Base-by-base conservation (phyloP, 2,329 filamentous ascomycete species). In the Fusarium sp. region DNA sequence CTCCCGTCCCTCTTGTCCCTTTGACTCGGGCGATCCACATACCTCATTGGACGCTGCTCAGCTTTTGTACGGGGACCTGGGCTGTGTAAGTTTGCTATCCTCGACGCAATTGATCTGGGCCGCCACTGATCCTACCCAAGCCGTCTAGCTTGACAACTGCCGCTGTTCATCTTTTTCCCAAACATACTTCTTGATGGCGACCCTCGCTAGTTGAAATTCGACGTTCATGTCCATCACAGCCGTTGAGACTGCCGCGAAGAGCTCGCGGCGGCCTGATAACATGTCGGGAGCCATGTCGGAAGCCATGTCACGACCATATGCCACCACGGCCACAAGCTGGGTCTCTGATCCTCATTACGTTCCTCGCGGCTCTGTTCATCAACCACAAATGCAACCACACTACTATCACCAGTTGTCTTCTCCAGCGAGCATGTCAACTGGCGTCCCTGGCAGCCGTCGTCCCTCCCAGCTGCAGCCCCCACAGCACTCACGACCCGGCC, bases 351-450 rank as follows among this genome's bases (percentile, higher is more conserved):
- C 70, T 58, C 71, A 67, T 50, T 72, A 75, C 20, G 47, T 57
- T 62, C 62, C 65, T 66, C 70, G 63, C 47, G 70, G 69, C 47
- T 31, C 76, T 69, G 42, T 72, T 76, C 57, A 80, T 64, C 79
- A 79, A 67, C 65, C 77, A 8, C 71, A 76, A 66, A 74, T 77
- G 69, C 77, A 76, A 52, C 73, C 76, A 47, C 80, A 76, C 18
- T 77, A 82, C 56, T 60, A 69, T 35, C 62, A 75, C 27, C 78
- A 76, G 58, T 68, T 79, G 7, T 80, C 80, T 58, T 73, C 79
- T 37, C 77, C 79, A 5, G 70, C 76, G 22, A 72, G 70, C 47
- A 63, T 80, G 38, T 64, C 77, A 50, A 70, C 72, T 16, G 77
- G 71, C 58, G 57, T 52, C n/a, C 74, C 69, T 67, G 66, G 42